phyloP scores from a whole-genome alignment of 2,329 filamentous ascomycete genomes.

The Cryphonectria japonica region DNA sequence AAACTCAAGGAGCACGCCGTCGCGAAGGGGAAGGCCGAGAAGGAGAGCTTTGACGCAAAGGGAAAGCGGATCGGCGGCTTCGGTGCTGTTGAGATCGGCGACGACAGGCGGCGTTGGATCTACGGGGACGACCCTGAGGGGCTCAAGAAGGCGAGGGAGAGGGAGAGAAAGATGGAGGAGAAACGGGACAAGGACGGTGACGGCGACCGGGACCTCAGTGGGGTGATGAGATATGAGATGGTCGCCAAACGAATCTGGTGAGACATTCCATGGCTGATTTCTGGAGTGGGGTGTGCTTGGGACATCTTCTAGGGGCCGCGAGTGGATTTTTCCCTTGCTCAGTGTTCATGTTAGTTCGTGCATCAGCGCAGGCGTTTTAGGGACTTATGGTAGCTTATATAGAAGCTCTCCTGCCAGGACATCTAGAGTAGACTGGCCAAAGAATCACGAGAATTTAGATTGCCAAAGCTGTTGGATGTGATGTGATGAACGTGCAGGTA shows the following conservation, averaged over 20 bases:
- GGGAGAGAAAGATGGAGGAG: constrained; percentile 65
- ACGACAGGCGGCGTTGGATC: constrained; percentile 84
- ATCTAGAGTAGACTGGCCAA: background rate
- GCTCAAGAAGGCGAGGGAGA: constrained; percentile 62
- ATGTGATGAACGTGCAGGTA: background rate
- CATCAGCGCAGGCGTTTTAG: constrained; percentile 4
- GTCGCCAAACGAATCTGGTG: constrained; percentile 96
- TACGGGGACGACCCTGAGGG: constrained; percentile 83
- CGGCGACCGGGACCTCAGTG: constrained; percentile 64
- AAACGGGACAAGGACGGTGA: constrained; percentile 52
- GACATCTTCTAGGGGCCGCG: background rate
- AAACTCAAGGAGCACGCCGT: constrained; percentile 66
- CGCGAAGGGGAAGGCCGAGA: constrained; percentile 50
- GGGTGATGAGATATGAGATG: constrained; percentile 86
- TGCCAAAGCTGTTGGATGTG: background rate
- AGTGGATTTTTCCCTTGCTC: background rate
- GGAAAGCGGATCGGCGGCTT: constrained; percentile 80
- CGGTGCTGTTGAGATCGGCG: constrained; percentile 84
- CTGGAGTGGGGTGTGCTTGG: background rate
- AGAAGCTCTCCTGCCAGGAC: background rate
- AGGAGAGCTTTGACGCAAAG: constrained; percentile 65
- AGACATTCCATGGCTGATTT: constrained; percentile 21
- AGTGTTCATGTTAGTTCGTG: background rate
- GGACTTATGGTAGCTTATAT: background rate
- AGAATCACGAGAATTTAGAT: background rate